Evolutionary conservation across 306 rosid species (phyloP).

Genomic region (Astragalus membranaceus): DNA sequence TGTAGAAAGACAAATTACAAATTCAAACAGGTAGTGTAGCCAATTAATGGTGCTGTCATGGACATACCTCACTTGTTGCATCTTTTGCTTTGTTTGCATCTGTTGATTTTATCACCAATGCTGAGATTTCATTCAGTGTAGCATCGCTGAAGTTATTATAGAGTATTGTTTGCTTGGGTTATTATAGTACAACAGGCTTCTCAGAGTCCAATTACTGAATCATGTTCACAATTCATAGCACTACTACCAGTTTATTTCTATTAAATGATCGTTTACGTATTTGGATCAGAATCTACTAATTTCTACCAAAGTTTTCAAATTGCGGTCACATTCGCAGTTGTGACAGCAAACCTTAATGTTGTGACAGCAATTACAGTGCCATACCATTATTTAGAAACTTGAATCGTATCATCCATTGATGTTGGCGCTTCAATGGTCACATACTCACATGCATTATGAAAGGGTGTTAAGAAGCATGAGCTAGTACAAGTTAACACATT

Average conservation of each 20-base stretch:
- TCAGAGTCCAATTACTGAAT: not conserved
- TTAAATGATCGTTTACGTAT: not conserved
- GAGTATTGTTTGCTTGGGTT: not conserved
- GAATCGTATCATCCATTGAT: not conserved
- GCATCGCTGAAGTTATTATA: not conserved
- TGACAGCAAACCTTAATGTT: not conserved
- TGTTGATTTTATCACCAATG: not conserved
- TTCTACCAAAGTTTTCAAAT: not conserved
- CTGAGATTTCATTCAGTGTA: not conserved
- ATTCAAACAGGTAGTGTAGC: not conserved
- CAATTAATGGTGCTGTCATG: not conserved
- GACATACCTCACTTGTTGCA: not conserved
- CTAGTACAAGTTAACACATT: not conserved
- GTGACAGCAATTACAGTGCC: not conserved
- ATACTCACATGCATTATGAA: not conserved
- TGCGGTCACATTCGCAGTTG: too few relatives aligned
- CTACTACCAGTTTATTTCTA: not conserved
- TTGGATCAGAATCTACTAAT: not conserved
- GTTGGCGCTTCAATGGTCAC: not conserved
- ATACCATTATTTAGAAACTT: not conserved
- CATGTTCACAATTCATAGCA: not conserved
- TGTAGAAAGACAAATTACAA: not conserved
- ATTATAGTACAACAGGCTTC: not conserved
- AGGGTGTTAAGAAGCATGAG: not conserved
- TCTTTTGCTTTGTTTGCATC: not conserved